phyloP scores from a whole-genome alignment of 1,284 basidiomycete species.

The Cryptococcus hybrid region DNA sequence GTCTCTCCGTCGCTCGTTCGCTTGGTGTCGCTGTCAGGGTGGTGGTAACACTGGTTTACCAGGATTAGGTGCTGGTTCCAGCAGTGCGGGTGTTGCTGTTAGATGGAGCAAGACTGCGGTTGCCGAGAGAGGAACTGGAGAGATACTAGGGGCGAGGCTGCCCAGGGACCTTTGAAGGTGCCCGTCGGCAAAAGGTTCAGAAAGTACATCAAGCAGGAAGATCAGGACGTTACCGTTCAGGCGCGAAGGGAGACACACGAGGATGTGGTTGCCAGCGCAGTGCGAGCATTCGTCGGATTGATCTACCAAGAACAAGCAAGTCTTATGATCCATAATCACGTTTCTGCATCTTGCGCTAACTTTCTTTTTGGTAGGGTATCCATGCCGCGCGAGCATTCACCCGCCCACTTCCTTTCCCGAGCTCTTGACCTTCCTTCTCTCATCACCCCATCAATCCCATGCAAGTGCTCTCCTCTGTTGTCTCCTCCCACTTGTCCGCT shows the following conservation, averaged over 20 bases:
- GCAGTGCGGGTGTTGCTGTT: conserved; percentile 24
- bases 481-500: conserved; percentile 61
- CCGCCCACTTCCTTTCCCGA: conserved; percentile 84
- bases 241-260: conserved; percentile 24
- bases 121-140: conserved; percentile 59
- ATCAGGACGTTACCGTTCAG: not conserved
- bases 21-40: conserved; percentile 53
- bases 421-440: conserved; percentile 75
- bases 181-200: conserved; percentile 27
- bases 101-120: conserved; percentile 63
- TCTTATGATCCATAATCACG: conserved; percentile 8
- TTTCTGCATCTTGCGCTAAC: conserved; percentile 7
- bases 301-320: conserved; percentile 56
- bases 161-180: conserved; percentile 15
- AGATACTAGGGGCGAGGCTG: conserved; percentile 6
- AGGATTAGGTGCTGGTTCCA: conserved; percentile 11
- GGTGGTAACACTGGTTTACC: conserved; percentile 18
- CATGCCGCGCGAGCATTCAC: conserved; percentile 78
- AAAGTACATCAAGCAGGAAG: conserved; percentile 14
- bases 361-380: conserved; percentile 65
- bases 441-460: conserved; percentile 78
- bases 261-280: conserved; percentile 50
- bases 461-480: conserved; percentile 72
- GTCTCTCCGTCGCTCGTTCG: conserved; percentile 78
- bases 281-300: conserved; percentile 55